Evolutionary conservation across 2,329 filamentous ascomycete species (phyloP).

Genomic region (Colletotrichum euphorbiae): DNA sequence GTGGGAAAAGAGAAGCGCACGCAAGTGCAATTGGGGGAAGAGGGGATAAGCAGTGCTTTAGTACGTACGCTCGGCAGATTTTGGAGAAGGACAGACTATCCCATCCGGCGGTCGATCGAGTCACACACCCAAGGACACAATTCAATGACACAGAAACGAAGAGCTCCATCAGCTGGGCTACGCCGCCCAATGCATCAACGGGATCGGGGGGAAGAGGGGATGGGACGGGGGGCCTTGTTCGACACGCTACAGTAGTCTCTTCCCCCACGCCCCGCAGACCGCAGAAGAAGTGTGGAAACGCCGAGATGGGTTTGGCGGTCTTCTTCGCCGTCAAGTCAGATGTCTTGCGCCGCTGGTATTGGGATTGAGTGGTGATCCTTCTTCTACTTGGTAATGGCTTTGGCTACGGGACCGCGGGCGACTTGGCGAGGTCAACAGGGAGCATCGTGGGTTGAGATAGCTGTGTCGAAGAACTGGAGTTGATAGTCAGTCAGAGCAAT

Average conservation of each 20-base stretch:
- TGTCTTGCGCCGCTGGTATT: not conserved
- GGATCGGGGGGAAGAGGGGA: conserved; percentile 22
- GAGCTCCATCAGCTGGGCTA: conserved; percentile 14
- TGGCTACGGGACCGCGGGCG: not conserved
- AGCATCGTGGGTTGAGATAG: not conserved
- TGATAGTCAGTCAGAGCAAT: not conserved
- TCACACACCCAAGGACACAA: conserved; percentile 34
- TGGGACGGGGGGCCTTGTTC: not conserved
- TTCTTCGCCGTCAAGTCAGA: no score
- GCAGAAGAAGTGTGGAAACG: conserved; percentile 23
- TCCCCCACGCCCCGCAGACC: conserved; percentile 35
- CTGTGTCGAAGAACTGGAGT: not conserved
- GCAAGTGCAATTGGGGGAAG: not conserved
- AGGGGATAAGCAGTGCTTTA: conserved; percentile 31
- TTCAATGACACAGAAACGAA: conserved; percentile 38
- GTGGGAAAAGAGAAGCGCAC: conserved; percentile 7
- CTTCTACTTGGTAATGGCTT: not conserved
- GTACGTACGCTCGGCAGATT: conserved; percentile 29
- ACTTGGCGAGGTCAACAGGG: not conserved
- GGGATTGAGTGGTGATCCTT: not conserved
- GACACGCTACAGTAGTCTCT: not conserved
- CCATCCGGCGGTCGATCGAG: conserved; percentile 8
- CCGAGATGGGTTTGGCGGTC: conserved; percentile 10
- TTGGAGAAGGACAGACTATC: not conserved
- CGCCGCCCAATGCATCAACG: conserved; percentile 35